A percentile compares a stretch with the other conserved stretches of the same genome.
Evolutionary conservation across 257 asterid genomes (phyloP).

Genomic region (Oldenlandia corymbosa): DNA sequence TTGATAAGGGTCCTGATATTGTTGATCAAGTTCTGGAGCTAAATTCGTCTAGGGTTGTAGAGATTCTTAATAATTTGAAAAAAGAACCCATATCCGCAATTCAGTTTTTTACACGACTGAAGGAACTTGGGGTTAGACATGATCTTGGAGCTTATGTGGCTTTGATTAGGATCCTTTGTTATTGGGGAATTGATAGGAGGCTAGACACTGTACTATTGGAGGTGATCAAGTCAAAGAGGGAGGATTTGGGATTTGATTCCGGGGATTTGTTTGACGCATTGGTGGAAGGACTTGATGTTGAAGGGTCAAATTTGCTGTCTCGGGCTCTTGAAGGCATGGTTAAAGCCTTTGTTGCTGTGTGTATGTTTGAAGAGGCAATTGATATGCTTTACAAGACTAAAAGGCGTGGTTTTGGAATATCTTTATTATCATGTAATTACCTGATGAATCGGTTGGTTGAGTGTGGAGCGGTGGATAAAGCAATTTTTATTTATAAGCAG

Average conservation of each 20-base stretch:
- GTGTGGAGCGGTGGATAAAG: slow-evolving; percentile 43
- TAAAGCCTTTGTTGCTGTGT: slow-evolving; percentile 47
- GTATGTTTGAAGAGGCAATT: slow-evolving; percentile 72
- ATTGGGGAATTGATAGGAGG: slow-evolving; percentile 42
- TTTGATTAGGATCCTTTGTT: slow-evolving; percentile 53
- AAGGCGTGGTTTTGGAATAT: slow-evolving; percentile 39
- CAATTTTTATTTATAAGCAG: slow-evolving; percentile 49
- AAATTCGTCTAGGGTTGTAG: slow-evolving; percentile 38
- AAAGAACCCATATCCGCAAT: slow-evolving; percentile 47
- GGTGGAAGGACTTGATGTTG: slow-evolving; percentile 42
- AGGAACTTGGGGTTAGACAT: slow-evolving; percentile 46
- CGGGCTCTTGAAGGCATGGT: slow-evolving; percentile 51
- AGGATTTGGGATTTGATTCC: slow-evolving; percentile 38
- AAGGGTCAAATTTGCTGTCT: slow-evolving; percentile 35
- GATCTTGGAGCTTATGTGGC: slow-evolving; percentile 49
- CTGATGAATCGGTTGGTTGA: slow-evolving; percentile 56
- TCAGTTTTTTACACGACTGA: slow-evolving; percentile 38
- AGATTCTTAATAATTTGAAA: slow-evolving; percentile 47
- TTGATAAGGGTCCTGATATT: not conserved
- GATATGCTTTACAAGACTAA: slow-evolving; percentile 34
- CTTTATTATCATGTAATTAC: slow-evolving; percentile 57
- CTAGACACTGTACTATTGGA: slow-evolving; percentile 50
- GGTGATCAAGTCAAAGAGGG: slow-evolving; percentile 35
- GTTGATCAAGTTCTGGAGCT: slow-evolving; percentile 20
- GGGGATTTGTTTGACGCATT: slow-evolving; percentile 58